Evolutionary conservation across 1,284 basidiomycete species (phyloP), one percentile per base, ranked within the genome.

Genomic region (Rhodotorula sp.): DNA sequence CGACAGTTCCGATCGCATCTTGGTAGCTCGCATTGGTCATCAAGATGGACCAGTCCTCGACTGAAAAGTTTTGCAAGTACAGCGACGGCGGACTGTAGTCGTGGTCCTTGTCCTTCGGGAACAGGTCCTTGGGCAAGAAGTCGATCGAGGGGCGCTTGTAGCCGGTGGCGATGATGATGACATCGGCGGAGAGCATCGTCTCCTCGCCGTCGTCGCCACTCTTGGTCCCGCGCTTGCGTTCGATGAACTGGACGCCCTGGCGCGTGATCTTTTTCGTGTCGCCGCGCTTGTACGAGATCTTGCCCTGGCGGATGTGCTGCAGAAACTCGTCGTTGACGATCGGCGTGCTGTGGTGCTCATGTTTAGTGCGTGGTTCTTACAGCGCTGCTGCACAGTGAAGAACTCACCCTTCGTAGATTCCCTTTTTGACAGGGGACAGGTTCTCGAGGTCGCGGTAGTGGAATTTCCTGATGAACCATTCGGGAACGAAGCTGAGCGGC

Each of bases 31-130:
- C 85, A 76, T 89, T 89, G 18, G 87, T 88, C 80, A 86, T 81
- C 34, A 88, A 80, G 2, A 88, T 80, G 6, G 84, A 85, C 84
- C 86, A 87, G 78, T 87, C 86, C 72, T 86, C 84, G 2, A 87
- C 86, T 4, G 85, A 83, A 81, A 89, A 89, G 71, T 87, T 88
- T 43, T 89, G 87, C 29, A 89, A 81, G 74, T 89, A 89, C 74
- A 88, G 79, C 71, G 87, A 85, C 39, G 87, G 87, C 34, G 85
- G 81, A 80, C 84, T 65, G 56, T 74, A 74, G 62, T 56, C 48
- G 26, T 67, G 62, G 57, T 68, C 72, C 5, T 52, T 43, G n/a
- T 72, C 73, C 10, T 26, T 59, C 0, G 87, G 87, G 81, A 89
- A 89, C 58, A 89, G 79, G n/a, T 87, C 85, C 3, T 84, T 71